Evolutionary conservation across 305 asterid species (phyloP).

Genomic region (Fraxinus floribunda): DNA sequence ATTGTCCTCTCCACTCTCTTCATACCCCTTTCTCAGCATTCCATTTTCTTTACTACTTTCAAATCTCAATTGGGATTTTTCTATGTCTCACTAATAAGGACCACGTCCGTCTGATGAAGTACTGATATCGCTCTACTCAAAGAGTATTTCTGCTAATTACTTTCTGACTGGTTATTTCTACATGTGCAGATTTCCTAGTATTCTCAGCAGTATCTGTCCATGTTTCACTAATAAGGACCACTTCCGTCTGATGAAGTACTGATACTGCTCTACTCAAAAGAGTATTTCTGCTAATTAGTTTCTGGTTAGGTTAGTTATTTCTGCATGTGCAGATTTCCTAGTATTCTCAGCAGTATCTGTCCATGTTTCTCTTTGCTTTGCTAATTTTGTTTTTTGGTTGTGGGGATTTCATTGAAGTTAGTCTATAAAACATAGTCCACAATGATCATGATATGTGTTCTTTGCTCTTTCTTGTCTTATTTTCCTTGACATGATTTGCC

Average conservation of each 20-base stretch:
- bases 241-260: slow-evolving; percentile 29
- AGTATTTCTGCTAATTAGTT: slow-evolving; percentile 18
- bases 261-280: slow-evolving; percentile 16
- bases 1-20: slow-evolving; percentile 39
- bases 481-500: background rate
- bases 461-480: background rate
- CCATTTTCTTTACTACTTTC: slow-evolving; percentile 14
- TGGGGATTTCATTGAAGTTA: background rate
- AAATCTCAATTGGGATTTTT: slow-evolving; percentile 21
- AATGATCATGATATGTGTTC: background rate
- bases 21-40: slow-evolving; percentile 25
- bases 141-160: slow-evolving; percentile 22
- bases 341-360: background rate
- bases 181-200: slow-evolving; percentile 1
- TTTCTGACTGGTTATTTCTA: slow-evolving; percentile 21
- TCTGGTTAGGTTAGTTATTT: slow-evolving; percentile 21
- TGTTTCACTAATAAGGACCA: slow-evolving; percentile 7
- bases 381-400: background rate
- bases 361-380: no score
- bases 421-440: background rate
- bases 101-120: slow-evolving; percentile 26
- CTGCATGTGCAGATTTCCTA: slow-evolving; percentile 3
- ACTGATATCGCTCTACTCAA: slow-evolving; percentile 18
- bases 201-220: no score
- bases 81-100: slow-evolving; percentile 20